Percentiles rank a stretch among this genome's conserved stretches.
phyloP scores from a whole-genome alignment of 148 eudicot species.

The Heliamphora exappendiculata region DNA sequence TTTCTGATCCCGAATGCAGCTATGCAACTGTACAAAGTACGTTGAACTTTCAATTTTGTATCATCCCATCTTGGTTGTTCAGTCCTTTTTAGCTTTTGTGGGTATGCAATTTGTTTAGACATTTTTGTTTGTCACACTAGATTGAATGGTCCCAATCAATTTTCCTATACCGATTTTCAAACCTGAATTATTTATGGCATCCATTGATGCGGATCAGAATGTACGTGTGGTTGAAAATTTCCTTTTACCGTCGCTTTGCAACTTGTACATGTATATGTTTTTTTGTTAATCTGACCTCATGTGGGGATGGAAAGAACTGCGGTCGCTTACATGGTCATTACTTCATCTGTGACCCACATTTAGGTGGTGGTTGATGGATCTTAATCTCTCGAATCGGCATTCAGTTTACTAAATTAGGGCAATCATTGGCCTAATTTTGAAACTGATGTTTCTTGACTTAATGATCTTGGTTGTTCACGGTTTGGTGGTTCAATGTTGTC shows the following conservation, averaged over 20 bases:
- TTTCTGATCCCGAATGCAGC: constrained; percentile 50
- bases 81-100: constrained; percentile 18
- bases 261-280: background rate
- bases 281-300: background rate
- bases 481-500: background rate
- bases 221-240: background rate
- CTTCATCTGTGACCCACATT: constrained; percentile 13
- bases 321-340: background rate
- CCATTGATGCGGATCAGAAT: constrained; percentile 1
- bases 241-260: background rate
- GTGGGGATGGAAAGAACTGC: background rate
- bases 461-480: background rate
- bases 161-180: background rate
- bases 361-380: constrained; percentile 4
- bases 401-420: constrained; percentile 4
- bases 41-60: constrained; percentile 12
- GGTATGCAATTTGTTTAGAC: background rate
- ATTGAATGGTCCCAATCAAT: constrained; percentile 4
- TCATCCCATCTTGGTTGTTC: background rate
- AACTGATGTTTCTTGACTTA: background rate
- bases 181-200: constrained; percentile 8
- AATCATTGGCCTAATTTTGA: background rate
- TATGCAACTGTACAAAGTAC: constrained; percentile 71
- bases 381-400: background rate
- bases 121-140: background rate